phyloP scores from a whole-genome alignment of 2,329 filamentous ascomycete species.

The Trichoderma cornu-damae region DNA sequence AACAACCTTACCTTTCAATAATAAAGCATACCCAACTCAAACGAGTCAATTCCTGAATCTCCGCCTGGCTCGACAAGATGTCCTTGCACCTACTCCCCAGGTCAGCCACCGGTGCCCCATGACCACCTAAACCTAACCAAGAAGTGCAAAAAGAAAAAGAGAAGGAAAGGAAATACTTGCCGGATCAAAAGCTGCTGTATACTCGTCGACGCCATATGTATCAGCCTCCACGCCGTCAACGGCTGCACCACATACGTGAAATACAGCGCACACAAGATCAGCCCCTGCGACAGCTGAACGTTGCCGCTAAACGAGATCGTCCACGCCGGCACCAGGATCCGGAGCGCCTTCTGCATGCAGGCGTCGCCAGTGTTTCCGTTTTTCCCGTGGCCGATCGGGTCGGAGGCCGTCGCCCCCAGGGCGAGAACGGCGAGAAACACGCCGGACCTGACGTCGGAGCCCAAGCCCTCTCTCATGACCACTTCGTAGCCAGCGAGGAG shows the following conservation, averaged over 20 bases:
- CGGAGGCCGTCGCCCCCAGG: slow-evolving; percentile 19
- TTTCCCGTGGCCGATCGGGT: slow-evolving; percentile 1
- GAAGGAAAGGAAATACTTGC: too few species aligned
- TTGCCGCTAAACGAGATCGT: slow-evolving; percentile 18
- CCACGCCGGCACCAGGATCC: slow-evolving; percentile 21
- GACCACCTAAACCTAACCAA: neutral
- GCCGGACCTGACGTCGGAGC: slow-evolving; percentile 15
- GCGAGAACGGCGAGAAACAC: slow-evolving; percentile 20
- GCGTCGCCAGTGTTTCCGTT: slow-evolving; percentile 15
- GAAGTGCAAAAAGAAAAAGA: neutral
- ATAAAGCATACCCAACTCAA: slow-evolving; percentile 27
- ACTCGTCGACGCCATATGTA: slow-evolving; percentile 23
- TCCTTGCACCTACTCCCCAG: slow-evolving; percentile 12
- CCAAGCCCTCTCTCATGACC: slow-evolving; percentile 13
- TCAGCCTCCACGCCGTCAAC: slow-evolving; percentile 23
- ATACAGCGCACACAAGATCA: slow-evolving; percentile 21
- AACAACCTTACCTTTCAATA: slow-evolving; percentile 23
- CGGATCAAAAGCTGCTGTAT: slow-evolving; percentile 22
- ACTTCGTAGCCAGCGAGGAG: slow-evolving; percentile 16
- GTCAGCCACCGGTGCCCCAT: neutral
- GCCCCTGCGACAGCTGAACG: slow-evolving; percentile 17
- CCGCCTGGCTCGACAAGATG: slow-evolving; percentile 11
- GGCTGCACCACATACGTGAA: slow-evolving; percentile 21
- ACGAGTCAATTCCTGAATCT: slow-evolving; percentile 22
- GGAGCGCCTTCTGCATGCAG: slow-evolving; percentile 16